Evolutionary conservation across 2,329 filamentous ascomycete species (phyloP).

Genomic region (Fusarium metavorans): DNA sequence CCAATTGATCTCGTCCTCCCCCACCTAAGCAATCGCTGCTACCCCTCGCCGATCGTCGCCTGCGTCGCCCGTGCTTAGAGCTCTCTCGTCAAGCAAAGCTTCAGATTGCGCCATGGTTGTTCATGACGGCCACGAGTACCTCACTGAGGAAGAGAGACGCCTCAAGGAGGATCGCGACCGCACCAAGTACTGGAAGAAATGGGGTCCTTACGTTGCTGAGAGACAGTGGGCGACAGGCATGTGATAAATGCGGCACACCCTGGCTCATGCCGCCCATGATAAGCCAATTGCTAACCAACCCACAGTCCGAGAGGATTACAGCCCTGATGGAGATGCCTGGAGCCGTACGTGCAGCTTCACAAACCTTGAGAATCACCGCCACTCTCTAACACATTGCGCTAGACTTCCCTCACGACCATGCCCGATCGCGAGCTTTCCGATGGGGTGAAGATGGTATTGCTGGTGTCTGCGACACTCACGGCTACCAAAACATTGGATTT

Average conservation of each 20-base stretch:
- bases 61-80: slow-evolving; percentile 37
- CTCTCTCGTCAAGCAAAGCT: slow-evolving; percentile 16
- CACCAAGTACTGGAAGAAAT: slow-evolving; percentile 97
- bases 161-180: slow-evolving; percentile 87
- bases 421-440: slow-evolving; percentile 87
- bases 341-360: slow-evolving; percentile 74
- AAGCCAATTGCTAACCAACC: slow-evolving; percentile 41
- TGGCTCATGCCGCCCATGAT: slow-evolving; percentile 9
- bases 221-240: slow-evolving; percentile 94
- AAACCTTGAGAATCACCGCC: neutral
- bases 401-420: slow-evolving; percentile 96
- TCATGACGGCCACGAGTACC: slow-evolving; percentile 87
- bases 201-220: slow-evolving; percentile 94
- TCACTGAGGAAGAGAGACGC: slow-evolving; percentile 90
- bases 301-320: slow-evolving; percentile 88
- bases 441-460: slow-evolving; percentile 99
- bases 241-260: slow-evolving; percentile 42
- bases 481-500: slow-evolving; percentile 92
- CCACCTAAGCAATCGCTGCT: slow-evolving; percentile 31
- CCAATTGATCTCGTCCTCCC: slow-evolving; percentile 33
- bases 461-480: slow-evolving; percentile 91
- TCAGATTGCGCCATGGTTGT: slow-evolving; percentile 76
- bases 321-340: slow-evolving; percentile 92
- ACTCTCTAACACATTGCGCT: slow-evolving; percentile 34
- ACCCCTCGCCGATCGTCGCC: slow-evolving; percentile 39